Evolutionary conservation across 208 protist species (phyloP).

Genomic region (Leishmania amazonensis): DNA sequence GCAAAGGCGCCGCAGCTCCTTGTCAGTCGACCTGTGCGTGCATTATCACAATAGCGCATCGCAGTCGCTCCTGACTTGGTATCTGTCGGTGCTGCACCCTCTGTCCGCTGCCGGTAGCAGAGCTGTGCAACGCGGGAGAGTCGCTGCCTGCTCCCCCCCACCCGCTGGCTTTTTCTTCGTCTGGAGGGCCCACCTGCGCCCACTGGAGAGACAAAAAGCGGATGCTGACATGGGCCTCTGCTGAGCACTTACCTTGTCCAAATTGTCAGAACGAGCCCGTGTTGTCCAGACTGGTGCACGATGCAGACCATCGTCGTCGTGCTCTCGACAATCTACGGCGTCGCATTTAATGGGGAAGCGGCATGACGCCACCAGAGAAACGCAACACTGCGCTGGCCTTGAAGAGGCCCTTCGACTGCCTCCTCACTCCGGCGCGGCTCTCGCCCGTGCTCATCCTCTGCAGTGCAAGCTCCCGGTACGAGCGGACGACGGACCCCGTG

Average conservation of each 20-base stretch:
- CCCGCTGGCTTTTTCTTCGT: background rate
- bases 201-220: background rate
- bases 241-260: background rate
- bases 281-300: no score
- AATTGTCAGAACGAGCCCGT: background rate
- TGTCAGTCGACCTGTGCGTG: no score
- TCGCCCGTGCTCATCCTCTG: background rate
- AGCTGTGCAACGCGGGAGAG: background rate
- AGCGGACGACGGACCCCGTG: background rate
- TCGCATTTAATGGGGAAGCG: background rate
- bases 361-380: background rate
- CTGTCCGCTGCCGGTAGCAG: background rate
- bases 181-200: background rate
- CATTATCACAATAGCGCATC: background rate
- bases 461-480: background rate
- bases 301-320: background rate
- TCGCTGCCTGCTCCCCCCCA: background rate
- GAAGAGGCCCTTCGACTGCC: background rate
- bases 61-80: background rate
- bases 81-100: background rate
- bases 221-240: background rate
- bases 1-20: background rate
- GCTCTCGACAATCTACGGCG: background rate
- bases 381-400: background rate
- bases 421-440: background rate